These are phyloP conservation scores for Cryptosporidium canis DNA, from an alignment of 169 alveolate genomes.

Conservation along the genomic window DNA sequence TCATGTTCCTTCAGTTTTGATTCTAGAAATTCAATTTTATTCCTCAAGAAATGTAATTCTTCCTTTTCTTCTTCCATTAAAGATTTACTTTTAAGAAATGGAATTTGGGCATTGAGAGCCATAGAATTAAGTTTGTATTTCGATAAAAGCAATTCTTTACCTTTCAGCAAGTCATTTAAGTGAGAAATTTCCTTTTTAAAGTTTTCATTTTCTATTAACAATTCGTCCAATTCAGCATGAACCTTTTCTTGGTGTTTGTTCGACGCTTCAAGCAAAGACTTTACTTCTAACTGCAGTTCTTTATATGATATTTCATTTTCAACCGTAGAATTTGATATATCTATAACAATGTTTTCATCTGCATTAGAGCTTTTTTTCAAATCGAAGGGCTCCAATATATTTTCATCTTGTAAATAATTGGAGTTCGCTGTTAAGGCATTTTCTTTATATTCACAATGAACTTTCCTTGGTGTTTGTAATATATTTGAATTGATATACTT, in stretches of 20 bases:
- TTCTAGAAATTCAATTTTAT: slow-evolving; percentile 7
- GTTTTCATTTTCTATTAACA: slow-evolving; percentile 7
- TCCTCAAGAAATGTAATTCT: slow-evolving; percentile 19
- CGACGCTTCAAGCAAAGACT: slow-evolving; percentile 24
- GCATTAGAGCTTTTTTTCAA: not conserved
- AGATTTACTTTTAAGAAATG: slow-evolving; percentile 45
- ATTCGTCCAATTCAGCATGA: slow-evolving; percentile 39
- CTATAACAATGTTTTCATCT: not conserved
- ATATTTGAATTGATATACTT: not conserved
- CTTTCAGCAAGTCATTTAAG: not conserved
- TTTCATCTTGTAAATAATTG: not conserved
- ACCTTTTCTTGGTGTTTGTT: slow-evolving; percentile 65
- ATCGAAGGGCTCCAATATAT: not conserved
- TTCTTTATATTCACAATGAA: not conserved
- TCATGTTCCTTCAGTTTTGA: slow-evolving; percentile 4
- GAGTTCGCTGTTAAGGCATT: not conserved
- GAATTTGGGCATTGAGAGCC: slow-evolving; percentile 66
- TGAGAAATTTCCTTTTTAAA: slow-evolving; percentile 17
- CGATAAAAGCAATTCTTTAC: slow-evolving; percentile 1
- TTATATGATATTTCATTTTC: not conserved
- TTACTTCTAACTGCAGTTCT: slow-evolving; percentile 33
- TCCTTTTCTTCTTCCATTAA: slow-evolving; percentile 22
- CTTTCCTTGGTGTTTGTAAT: not conserved
- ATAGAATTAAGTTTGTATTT: slow-evolving; percentile 33
- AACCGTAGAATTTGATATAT: not conserved